These are phyloP conservation scores for Celoporthe dispersa DNA, from an alignment of 2,329 filamentous ascomycete genomes.

Conservation along the genomic window DNA sequence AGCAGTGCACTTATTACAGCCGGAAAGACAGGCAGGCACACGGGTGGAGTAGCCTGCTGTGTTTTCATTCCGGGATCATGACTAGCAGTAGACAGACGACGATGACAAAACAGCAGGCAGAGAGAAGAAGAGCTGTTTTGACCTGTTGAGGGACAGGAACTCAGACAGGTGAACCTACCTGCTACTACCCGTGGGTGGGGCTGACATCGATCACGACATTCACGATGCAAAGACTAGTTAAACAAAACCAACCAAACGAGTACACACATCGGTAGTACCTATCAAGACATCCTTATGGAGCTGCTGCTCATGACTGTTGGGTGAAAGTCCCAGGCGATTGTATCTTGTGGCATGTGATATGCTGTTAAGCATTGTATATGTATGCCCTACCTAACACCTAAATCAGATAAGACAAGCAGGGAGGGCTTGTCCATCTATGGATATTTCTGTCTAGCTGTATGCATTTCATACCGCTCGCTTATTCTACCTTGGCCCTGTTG, in stretches of 20 bases:
- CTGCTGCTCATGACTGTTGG: background rate
- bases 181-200: background rate
- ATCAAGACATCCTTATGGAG: background rate
- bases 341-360: background rate
- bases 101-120: background rate
- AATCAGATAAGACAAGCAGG: background rate
- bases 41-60: background rate
- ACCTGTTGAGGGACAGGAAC: background rate
- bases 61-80: background rate
- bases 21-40: background rate
- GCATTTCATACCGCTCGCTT: background rate
- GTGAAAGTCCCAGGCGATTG: too few species aligned
- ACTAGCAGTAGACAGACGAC: background rate
- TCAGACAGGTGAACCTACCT: background rate
- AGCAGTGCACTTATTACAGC: background rate
- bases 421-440: too few species aligned
- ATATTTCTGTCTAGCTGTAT: background rate
- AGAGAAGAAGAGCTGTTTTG: background rate
- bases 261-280: conserved; percentile 12
- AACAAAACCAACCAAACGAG: conserved; percentile 23
- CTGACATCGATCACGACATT: conserved; percentile 10
- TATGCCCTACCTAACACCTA: too few species aligned
- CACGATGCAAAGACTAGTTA: conserved; percentile 21
- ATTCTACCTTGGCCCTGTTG: background rate
- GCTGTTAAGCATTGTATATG: too few species aligned